A percentile compares a stretch with the other conserved stretches of the same genome.
These are phyloP conservation scores for Chloranthus sessilifolius DNA, from an alignment of 164 flowering plant genomes.

Conservation along the genomic window DNA sequence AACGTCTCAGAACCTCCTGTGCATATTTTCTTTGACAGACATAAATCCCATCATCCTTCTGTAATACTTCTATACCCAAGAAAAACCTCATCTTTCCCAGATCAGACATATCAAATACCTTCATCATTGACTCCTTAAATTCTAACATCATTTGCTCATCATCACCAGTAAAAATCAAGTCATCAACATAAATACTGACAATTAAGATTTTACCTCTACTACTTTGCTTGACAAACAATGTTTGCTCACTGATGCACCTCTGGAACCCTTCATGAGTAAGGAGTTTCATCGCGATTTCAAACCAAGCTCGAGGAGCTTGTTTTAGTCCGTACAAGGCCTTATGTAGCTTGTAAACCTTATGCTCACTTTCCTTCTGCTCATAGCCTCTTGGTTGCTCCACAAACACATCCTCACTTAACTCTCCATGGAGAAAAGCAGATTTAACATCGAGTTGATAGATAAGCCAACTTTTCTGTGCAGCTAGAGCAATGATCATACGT, in stretches of 20 bases:
- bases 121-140: slow-evolving; percentile 5
- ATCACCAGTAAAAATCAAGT: slow-evolving; percentile 1
- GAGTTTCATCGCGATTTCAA: no score
- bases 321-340: no score
- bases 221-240: no score
- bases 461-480: slow-evolving; percentile 4
- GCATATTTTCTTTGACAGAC: slow-evolving; percentile 12
- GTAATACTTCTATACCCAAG: slow-evolving; percentile 11
- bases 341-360: not conserved
- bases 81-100: slow-evolving; percentile 4
- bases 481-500: slow-evolving; percentile 6
- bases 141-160: not conserved
- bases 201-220: not conserved
- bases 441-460: not conserved
- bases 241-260: no score
- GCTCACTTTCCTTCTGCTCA: slow-evolving; percentile 10
- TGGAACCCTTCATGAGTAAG: no score
- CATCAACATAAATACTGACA: slow-evolving; percentile 13
- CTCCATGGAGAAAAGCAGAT: no score
- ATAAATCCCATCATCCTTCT: not conserved
- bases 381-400: no score
- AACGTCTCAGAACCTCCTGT: slow-evolving; percentile 3
- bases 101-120: no score
- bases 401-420: no score
- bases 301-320: no score